Base-by-base conservation (phyloP, 352 stramenopile species). In the Phytophthora pini region DNA sequence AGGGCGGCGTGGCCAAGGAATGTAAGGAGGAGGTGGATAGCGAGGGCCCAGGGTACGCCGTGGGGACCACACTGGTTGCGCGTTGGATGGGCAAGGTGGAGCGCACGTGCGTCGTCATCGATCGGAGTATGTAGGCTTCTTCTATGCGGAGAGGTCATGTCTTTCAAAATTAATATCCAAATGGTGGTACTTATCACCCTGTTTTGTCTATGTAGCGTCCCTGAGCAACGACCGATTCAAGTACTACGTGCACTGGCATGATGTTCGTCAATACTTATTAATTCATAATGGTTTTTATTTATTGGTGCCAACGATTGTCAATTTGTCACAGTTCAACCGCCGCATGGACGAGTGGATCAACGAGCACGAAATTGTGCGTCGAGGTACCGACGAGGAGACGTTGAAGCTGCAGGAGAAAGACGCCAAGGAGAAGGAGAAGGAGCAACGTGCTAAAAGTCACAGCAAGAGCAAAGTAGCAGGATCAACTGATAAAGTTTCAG, bases 321-420 rank as follows among this genome's bases (percentile, higher is more conserved):
- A 29, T 26, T 52, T 51, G 6, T 11, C 62, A 26, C 43, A 94
- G 87, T 92, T 92, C 56, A 96, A 96, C 61, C 86, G 88, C 36
- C 84, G 88, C 41, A 96, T 96, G 88, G 88, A 96, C 72, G 84
- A 93, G 51, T 96, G 88, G 88, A 93, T 96, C 70, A 87, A 90
- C 54, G 83, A 88, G 55, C 70, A 85, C 58, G 88, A 96, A 56
- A 84, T 96, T 55, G 76, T 94, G 34, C 83, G 86, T 26, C 68
- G 78, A 39, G 84, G 83, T 20, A 92, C 85, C 0, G 85, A 94
- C 20, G 82, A 93, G 64, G 85, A 94, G 58, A 84, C 76, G 45
- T 79, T 84, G 38, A 77, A 79, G 32, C 65, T 94, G 44, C 73
- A 91, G 70, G 84, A 94, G 60, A 90, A 92, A 62, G 79, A 92